Conservation (phyloP, 495 filamentous ascomycete species). For the Aspergillus asperescens region DNA sequence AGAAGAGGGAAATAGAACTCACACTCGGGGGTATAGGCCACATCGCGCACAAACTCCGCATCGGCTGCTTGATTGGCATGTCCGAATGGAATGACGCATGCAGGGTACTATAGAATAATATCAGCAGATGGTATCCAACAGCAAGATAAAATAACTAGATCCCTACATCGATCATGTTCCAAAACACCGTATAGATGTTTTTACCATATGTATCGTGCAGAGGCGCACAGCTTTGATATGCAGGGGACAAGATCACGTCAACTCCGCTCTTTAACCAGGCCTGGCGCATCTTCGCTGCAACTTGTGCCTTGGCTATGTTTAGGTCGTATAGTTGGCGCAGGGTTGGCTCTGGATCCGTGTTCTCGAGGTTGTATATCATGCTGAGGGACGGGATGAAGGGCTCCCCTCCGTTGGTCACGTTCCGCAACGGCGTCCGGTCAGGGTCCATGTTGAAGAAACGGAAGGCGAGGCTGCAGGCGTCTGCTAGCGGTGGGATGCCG, state of each 20-base stretch:
- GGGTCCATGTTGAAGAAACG: slow-evolving; percentile 30
- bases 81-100: slow-evolving; percentile 32
- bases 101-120: slow-evolving; percentile 25
- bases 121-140: too few relatives aligned
- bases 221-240: slow-evolving; percentile 43
- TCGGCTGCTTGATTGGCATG: slow-evolving; percentile 18
- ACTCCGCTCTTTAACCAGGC: slow-evolving; percentile 28
- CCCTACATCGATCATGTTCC: slow-evolving; percentile 51
- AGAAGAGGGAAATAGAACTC: too few relatives aligned
- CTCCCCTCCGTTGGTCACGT: slow-evolving; percentile 22
- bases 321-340: slow-evolving; percentile 23
- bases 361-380: slow-evolving; percentile 14
- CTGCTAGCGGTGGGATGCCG: slow-evolving; percentile 16
- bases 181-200: slow-evolving; percentile 43
- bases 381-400: slow-evolving; percentile 20
- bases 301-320: slow-evolving; percentile 13
- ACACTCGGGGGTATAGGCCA: slow-evolving; percentile 20
- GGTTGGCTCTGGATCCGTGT: slow-evolving; percentile 21
- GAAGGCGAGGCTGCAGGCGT: slow-evolving; percentile 20
- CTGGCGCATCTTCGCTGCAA: slow-evolving; percentile 21
- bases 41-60: slow-evolving; percentile 17
- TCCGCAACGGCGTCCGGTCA: slow-evolving; percentile 8
- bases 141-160: too few relatives aligned
- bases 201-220: slow-evolving; percentile 45
- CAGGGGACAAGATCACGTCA: slow-evolving; percentile 44